Evolutionary conservation across 2,329 filamentous ascomycete genomes (phyloP).

Genomic region (Cercospora sp.): DNA sequence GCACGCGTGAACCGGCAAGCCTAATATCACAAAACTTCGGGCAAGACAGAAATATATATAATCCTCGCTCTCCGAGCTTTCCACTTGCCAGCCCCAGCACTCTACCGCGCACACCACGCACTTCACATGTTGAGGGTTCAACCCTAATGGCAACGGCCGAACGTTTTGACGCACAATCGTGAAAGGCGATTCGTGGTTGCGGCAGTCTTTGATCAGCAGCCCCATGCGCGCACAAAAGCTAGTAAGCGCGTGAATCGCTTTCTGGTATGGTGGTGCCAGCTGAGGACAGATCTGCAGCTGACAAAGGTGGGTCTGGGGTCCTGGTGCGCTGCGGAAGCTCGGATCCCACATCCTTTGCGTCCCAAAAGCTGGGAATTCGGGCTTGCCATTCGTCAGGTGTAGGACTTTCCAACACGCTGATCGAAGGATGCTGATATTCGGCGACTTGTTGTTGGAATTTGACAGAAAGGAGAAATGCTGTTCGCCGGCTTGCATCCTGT

Average conservation of each 20-base stretch:
- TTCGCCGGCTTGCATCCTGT: background rate
- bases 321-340: background rate
- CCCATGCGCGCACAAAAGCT: background rate
- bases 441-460: background rate
- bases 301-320: background rate
- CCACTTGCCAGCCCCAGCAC: background rate
- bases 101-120: background rate
- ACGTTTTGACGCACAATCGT: background rate
- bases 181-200: background rate
- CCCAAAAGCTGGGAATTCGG: background rate
- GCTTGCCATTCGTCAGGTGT: background rate
- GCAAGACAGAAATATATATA: constrained; percentile 1
- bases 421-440: background rate
- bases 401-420: constrained; percentile 1
- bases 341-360: background rate
- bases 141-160: background rate
- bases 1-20: constrained; percentile 1
- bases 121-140: background rate
- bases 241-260: background rate
- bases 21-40: background rate
- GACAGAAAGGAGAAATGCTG: background rate
- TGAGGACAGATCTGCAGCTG: background rate
- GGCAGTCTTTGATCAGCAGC: background rate
- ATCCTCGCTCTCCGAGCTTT: background rate
- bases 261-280: constrained; percentile 1